Base-by-base conservation (phyloP, 176 grass and related monocot species). In the Echinochloa phyllopogon region DNA sequence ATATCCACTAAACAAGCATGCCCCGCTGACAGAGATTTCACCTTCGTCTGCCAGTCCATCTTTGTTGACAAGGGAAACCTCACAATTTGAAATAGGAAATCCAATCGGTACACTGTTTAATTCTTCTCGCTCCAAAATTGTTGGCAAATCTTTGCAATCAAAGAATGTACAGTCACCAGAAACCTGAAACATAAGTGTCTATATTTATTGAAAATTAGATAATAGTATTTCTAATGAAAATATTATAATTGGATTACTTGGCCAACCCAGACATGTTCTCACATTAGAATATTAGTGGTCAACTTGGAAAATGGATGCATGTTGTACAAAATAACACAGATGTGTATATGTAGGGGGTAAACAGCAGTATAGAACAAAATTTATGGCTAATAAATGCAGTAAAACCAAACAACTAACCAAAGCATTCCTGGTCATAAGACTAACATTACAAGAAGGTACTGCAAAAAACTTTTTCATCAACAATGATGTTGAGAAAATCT, bases 121-220 rank as follows among this genome's bases (percentile, higher is more conserved):
- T 58, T 86, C 44, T 69, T 92, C 85, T 56, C 0, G 43, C 56
- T 84, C 62, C 78, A 93, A 90, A 90, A 98, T 88, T 83, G 24
- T 75, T 69, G 87, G 84, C 74, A 98, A 84, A 61, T 83, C 68
- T 85, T 90, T 90, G 87, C 91, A 93, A 93, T 98, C 91, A 78
- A 95, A 98, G 82, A 88, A 98, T 63, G 87, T 91, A 72, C 95
- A 98, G 68, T 98, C 95, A 68, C 93, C 95, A 83, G 95, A 95
- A 75, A 98, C 89, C 95, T 95, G 77, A 90, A 92, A 75, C 39
- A 86, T 9, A 57, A 33, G 65, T 69, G 72, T 3, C 6, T 48
- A 41, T 6, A 16, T 59, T 78, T 62, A 25, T 6, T 29, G 3
- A 77, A 38, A 27, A n/a, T 5, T 50, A n/a, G 8, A 37, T 21